A percentile compares a stretch with the other conserved stretches of the same genome.
Conservation (phyloP, 2,329 filamentous ascomycete species). For the Penicillium sp. region DNA sequence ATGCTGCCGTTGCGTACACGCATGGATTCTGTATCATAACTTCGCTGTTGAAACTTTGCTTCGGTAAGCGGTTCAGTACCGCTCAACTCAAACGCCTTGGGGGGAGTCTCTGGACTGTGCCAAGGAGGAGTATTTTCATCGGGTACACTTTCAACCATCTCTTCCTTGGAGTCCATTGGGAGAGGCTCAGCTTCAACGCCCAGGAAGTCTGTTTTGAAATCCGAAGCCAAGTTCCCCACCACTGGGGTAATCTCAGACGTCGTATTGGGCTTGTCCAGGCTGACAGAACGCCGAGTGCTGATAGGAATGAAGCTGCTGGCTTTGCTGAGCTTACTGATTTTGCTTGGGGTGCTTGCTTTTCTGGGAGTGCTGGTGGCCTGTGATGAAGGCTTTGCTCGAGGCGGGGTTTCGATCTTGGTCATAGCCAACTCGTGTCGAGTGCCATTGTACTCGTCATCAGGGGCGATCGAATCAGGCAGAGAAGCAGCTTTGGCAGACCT, state of each 20-base stretch:
- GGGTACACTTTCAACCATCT: not conserved
- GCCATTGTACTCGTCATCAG: slow-evolving; percentile 19
- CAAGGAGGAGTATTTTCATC: not conserved
- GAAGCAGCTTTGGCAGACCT: slow-evolving; percentile 30
- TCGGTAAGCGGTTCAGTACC: not conserved
- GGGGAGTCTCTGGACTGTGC: not conserved
- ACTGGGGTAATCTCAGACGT: not conserved
- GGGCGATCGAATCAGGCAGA: slow-evolving; percentile 26
- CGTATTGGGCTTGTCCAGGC: not conserved
- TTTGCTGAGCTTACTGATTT: not conserved
- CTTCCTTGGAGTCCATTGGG: not conserved
- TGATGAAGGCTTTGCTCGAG: not conserved
- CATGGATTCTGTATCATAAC: slow-evolving; percentile 13
- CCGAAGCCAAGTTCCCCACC: not conserved
- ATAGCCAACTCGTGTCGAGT: not conserved
- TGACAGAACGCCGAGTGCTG: slow-evolving; percentile 12
- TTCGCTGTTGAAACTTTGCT: not conserved
- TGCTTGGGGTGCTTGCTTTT: not conserved
- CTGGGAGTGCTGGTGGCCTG: not conserved
- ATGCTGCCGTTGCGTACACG: slow-evolving; percentile 14
- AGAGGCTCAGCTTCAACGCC: not conserved
- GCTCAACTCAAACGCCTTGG: not conserved
- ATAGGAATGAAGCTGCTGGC: slow-evolving; percentile 5
- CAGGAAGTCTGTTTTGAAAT: not conserved
- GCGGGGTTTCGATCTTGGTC: not conserved